A percentile compares a stretch with the other conserved stretches of the same genome.
phyloP scores from a whole-genome alignment of 371 early-diverging fungal genomes.

The Chytridium lagenaria region DNA sequence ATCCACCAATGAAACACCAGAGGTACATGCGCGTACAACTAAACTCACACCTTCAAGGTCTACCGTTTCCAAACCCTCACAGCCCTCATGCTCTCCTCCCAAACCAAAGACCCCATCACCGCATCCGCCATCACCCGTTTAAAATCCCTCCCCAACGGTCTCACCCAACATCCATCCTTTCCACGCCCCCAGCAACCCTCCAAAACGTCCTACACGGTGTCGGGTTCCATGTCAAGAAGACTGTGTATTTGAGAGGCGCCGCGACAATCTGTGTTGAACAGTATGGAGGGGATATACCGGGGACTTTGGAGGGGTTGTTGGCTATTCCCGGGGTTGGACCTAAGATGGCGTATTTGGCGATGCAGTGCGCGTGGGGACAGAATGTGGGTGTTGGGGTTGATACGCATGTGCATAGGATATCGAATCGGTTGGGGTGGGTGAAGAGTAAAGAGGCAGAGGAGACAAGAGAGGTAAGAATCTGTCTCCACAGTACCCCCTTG shows the following conservation, averaged over 20 bases:
- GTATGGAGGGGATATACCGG: conserved; percentile 86
- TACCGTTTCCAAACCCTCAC: conserved; percentile 88
- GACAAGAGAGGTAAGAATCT: conserved; percentile 68
- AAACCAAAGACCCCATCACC: conserved; percentile 94
- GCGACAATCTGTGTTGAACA: conserved; percentile 75
- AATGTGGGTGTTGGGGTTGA: conserved; percentile 98
- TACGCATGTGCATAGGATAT: conserved; percentile 96
- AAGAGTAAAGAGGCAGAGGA: conserved; percentile 72
- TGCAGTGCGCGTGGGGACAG: conserved; percentile 87
- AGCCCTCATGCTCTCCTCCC: conserved; percentile 93
- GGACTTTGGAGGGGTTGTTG: conserved; percentile 76
- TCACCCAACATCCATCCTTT: conserved; percentile 53
- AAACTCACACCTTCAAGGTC: conserved; percentile 51
- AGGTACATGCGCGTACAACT: conserved; percentile 36
- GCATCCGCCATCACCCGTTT: conserved; percentile 77
- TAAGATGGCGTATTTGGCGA: conserved; percentile 92
- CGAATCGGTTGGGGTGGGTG: conserved; percentile 91
- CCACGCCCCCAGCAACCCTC: conserved; percentile 55
- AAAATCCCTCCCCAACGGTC: conserved; percentile 69
- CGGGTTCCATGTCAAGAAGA: conserved; percentile 92
- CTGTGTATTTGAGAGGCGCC: conserved; percentile 75
- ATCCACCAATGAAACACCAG: conserved; percentile 58
- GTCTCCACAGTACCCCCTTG: background rate
- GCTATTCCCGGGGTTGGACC: conserved; percentile 97
- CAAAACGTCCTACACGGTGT: conserved; percentile 79